A percentile compares a stretch with the other conserved stretches of the same genome.
These are phyloP conservation scores for Rhodotorula sp. DNA, from an alignment of 1,284 basidiomycete genomes.

Conservation along the genomic window DNA sequence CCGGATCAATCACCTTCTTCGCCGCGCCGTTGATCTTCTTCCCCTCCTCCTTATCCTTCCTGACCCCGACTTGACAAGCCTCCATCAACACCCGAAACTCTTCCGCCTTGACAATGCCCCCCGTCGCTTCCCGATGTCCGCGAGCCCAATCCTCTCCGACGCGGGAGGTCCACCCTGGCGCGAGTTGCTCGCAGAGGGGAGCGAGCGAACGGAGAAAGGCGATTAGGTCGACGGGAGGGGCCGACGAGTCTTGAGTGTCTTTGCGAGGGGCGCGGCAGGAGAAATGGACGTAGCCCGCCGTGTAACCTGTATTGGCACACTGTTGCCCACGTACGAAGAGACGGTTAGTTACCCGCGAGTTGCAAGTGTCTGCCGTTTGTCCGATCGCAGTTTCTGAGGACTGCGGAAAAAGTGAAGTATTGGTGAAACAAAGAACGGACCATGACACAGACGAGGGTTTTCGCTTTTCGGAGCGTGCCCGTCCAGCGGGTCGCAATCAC, in stretches of 20 bases:
- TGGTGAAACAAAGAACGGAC: constrained; percentile 25
- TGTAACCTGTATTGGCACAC: constrained; percentile 47
- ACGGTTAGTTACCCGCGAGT: too few species aligned
- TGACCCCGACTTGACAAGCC: constrained; percentile 25
- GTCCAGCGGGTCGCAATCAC: constrained; percentile 52
- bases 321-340: background rate
- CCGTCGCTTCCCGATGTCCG: constrained; percentile 52
- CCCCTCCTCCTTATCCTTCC: constrained; percentile 7
- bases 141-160: constrained; percentile 51
- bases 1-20: constrained; percentile 19
- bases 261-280: constrained; percentile 17
- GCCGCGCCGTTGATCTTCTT: background rate
- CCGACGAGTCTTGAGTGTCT: background rate
- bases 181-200: constrained; percentile 45
- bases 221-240: constrained; percentile 20
- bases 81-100: constrained; percentile 23
- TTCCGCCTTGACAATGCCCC: constrained; percentile 49
- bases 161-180: constrained; percentile 41
- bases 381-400: too few species aligned
- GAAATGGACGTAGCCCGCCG: constrained; percentile 13
- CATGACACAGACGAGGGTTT: constrained; percentile 51
- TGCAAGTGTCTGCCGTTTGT: background rate
- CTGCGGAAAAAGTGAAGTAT: background rate
- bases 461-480: constrained; percentile 45
- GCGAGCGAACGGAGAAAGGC: constrained; percentile 26